phyloP scores from a whole-genome alignment of 192 early-diverging fungal species.

The Umbelopsis isabellina region DNA sequence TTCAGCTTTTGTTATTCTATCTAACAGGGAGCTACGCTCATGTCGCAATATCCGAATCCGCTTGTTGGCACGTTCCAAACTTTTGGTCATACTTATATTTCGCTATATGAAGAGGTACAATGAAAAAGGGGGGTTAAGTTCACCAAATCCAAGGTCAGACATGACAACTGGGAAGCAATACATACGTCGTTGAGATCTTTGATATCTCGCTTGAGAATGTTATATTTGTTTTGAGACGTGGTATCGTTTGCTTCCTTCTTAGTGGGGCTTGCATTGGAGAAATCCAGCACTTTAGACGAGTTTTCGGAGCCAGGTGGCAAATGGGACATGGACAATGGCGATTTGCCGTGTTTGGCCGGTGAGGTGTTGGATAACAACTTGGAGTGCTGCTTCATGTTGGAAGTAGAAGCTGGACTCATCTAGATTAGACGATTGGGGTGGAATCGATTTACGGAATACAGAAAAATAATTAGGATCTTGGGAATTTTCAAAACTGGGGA shows the following conservation, averaged over 20 bases:
- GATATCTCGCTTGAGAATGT: not conserved
- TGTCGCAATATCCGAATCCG: slow-evolving; percentile 1
- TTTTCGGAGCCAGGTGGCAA: slow-evolving; percentile 1
- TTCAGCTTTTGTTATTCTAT: slow-evolving; percentile 7
- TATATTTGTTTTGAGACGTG: not conserved
- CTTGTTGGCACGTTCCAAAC: not conserved
- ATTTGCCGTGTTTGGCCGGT: slow-evolving; percentile 7
- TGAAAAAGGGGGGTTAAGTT: not conserved
- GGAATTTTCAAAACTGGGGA: not conserved
- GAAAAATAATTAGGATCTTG: not conserved
- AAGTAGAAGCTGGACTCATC: slow-evolving; percentile 17
- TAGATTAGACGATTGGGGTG: not conserved
- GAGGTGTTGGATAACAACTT: not conserved
- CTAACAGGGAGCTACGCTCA: slow-evolving; percentile 8
- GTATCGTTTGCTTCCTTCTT: not conserved
- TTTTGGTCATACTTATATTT: not conserved
- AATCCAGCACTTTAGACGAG: no score
- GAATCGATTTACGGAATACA: not conserved
- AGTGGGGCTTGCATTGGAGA: not conserved
- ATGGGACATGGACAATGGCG: slow-evolving; percentile 2
- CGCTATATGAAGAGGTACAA: not conserved
- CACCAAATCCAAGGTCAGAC: not conserved
- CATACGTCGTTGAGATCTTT: not conserved
- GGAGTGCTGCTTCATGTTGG: slow-evolving; percentile 16
- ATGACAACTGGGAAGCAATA: not conserved